Evolutionary conservation across 257 asterid genomes (phyloP), one percentile per base, ranked within the genome.

Genomic region (Capsicum pubescens): DNA sequence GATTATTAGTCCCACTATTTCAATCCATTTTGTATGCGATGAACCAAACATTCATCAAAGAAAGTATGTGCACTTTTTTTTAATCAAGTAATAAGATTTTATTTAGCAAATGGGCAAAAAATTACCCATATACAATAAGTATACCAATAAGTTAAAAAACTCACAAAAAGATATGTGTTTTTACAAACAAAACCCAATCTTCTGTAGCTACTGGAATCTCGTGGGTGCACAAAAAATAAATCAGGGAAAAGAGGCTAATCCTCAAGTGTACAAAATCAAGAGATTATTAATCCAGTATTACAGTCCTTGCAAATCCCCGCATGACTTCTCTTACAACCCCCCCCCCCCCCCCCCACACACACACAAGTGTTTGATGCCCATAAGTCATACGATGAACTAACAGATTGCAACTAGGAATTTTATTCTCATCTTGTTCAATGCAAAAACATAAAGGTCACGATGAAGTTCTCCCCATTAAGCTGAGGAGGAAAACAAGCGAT

Each of bases 381-480:
- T 32, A 66, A 66, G 48, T 2, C 72, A 61, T 66, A 35, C 48
- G 72, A 66, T 66, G 72, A 66, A 32, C 72, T 35, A 66, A 66
- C 46, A 68, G 52, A 39, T 26, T 69, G 77, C 77, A 69, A 6
- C 77, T 69, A 69, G 52, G 9, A 69, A 69, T 39, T 69, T 63
- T 39, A 69, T 69, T 69, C 54, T 39, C 77, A 69, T 69, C 54
- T 69, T 39, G 54, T 69, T 69, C 54, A 69, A 68, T 39, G 77
- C 54, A 69, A 36, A 69, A 69, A 7, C 54, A 69, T n/a, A 39
- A 60, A 69, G 52, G 77, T 39, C 14, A 36, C 50, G 16, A 36
- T 68, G 50, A 36, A 68, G 76, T 36, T 36, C 16, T 1, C 19
- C 52, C 76, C 52, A 36, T 68, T 36, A 68, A 15, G 26, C 77